Base-by-base conservation (phyloP, 148 eudicot species). In the Rhododendron henanense region DNA sequence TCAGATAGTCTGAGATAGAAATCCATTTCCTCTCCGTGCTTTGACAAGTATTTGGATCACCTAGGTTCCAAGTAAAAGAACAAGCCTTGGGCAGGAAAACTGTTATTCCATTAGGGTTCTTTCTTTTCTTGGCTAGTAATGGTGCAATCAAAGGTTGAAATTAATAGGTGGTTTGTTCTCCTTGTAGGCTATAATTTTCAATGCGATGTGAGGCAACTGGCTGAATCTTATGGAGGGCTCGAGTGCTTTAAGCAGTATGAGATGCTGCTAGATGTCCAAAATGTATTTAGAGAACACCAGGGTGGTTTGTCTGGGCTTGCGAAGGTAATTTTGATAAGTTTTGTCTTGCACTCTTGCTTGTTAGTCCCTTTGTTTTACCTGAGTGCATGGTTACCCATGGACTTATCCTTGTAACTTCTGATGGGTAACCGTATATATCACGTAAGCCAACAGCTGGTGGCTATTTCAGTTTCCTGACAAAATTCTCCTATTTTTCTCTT, bases 191-290 rank as follows among this genome's bases (percentile, higher is more conserved):
- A 97, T 90, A 97, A 92, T 90, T 94, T 97, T 83, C 95, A 95
- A 83, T 94, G 99, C 63, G 98, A 97, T 85, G 89, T 92, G 86
- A 91, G 92, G 87, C 98, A 95, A 89, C 89, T 97, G 87, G 89
- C 92, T 82, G 87, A 83, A 39, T 95, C 99, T 84, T 95, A 97
- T 89, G 92, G 86, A 81, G 90, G 90, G 55, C 87, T 97, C 76
- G 83, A 88, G 87, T 97, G 98, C 88, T 97, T 97, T 88, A 94
- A 91, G 90, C 94, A 89, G 65, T 97, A 92, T 91, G 98, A 93
- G 86, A 95, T 97, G 99, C 94, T 97, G 63, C 87, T 97, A 81
- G 99, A 97, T 87, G 90, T 97, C 77, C 98, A 97, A 86, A 97
- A 97, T 89, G 90, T 97, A 74, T 97, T 94, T 89, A 94, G 90